Evolutionary conservation across 179 eudicot species (phyloP).

Genomic region (Nepenthes alata): DNA sequence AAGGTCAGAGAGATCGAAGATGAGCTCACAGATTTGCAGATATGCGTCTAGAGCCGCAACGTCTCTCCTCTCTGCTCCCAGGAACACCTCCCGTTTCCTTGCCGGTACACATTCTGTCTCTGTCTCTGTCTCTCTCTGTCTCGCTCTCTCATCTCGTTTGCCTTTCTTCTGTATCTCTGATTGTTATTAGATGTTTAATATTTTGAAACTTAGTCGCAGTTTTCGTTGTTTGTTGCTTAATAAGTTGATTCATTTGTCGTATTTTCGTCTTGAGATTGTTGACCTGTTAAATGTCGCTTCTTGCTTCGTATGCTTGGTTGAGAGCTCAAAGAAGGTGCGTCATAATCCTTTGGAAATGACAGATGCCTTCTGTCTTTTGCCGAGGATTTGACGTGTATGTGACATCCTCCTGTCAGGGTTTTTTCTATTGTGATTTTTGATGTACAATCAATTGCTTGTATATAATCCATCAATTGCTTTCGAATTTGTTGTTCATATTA

Average conservation of each 20-base stretch:
- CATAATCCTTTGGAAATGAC: too few species aligned
- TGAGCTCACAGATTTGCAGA: slow-evolving; percentile 66
- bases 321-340: too few species aligned
- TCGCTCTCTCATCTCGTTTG: not conserved
- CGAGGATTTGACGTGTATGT: too few species aligned
- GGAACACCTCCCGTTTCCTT: slow-evolving; percentile 26
- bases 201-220: too few species aligned
- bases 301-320: not conserved
- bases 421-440: too few species aligned
- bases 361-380: too few species aligned
- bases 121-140: not conserved
- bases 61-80: slow-evolving; percentile 53
- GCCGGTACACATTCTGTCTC: slow-evolving; percentile 25
- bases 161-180: not conserved
- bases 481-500: too few species aligned
- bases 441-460: too few species aligned
- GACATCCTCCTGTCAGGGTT: too few species aligned
- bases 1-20: slow-evolving; percentile 10
- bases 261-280: not conserved
- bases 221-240: not conserved
- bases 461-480: too few species aligned
- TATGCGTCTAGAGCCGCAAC: slow-evolving; percentile 51
- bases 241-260: not conserved
- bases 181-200: not conserved
- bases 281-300: not conserved